These are phyloP conservation scores for Paraconiothyrium brasiliense DNA, from an alignment of 2,329 filamentous ascomycete genomes.

Conservation along the genomic window DNA sequence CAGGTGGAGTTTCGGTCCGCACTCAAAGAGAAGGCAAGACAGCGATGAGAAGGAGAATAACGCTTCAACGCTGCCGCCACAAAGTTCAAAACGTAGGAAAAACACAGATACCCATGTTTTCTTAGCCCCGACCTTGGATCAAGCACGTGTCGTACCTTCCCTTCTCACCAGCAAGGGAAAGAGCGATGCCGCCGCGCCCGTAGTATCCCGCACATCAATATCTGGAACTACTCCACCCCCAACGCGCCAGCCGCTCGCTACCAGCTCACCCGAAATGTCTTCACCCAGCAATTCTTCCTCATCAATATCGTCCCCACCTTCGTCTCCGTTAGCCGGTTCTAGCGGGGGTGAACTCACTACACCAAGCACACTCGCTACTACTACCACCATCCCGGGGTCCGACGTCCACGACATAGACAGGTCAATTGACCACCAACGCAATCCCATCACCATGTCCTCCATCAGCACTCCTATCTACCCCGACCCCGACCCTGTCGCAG, in stretches of 20 bases:
- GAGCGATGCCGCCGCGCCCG: neutral
- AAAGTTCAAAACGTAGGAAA: neutral
- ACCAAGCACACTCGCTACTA: neutral
- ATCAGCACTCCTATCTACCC: neutral
- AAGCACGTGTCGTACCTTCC: neutral
- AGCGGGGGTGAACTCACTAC: too few species aligned
- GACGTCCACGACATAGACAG: neutral
- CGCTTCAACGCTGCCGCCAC: neutral
- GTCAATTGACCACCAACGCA: neutral
- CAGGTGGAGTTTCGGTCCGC: neutral
- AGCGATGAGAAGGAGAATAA: neutral
- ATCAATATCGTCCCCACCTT: neutral
- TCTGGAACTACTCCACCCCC: neutral
- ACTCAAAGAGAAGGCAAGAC: neutral
- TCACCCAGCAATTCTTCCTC: neutral
- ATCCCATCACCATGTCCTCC: neutral
- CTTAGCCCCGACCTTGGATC: neutral
- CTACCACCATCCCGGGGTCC: neutral
- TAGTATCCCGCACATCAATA: neutral
- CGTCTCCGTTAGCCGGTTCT: neutral
- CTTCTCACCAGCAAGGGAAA: neutral
- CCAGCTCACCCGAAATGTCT: neutral
- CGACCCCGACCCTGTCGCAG: slow-evolving; percentile 1
- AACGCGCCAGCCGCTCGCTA: neutral
- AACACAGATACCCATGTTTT: neutral